Base-by-base conservation (phyloP, 257 asterid species). In the Capsicum pubescens region DNA sequence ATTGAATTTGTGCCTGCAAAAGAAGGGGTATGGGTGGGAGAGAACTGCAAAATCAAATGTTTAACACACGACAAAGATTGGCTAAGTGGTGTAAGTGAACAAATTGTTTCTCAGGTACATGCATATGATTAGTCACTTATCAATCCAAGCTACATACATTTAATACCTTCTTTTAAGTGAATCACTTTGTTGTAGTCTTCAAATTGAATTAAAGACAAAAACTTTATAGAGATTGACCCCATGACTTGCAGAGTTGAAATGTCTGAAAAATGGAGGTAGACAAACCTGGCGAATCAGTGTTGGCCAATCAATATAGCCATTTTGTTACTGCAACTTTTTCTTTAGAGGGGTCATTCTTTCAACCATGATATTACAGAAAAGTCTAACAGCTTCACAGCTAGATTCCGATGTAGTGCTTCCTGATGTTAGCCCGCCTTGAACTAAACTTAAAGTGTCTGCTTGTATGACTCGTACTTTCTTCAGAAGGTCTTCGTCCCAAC, bases 391-490 rank as follows among this genome's bases (percentile, higher is more conserved):
- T 86, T 90, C 97, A 79, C 97, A 94, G 82, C 97, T 91, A 58
- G 97, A 90, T 87, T 94, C 97, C 1, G 97, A 94, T 16, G 98
- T 90, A 16, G 98, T 94, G 92, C 98, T 94, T 17, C 92, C 97
- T 54, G 91, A 90, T 4, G 98, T 94, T 68, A 84, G 21, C 67
- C 97, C 95, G 11, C 92, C 95, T 85, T 93, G 97, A 9, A 90
- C 89, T 60, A 93, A 39, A 86, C 95, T 91, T 85, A 93, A 82
- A 14, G 93, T 93, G 88, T 93, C 97, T 4, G 97, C 21, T 80
- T 93, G 97, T 54, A 93, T 82, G 16, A 93, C 94, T 83, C 97
- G 90, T 81, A 93, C 83, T 87, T 90, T 93, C 67, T 91, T 93
- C 57, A 91, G 90, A 11, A 93, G 84, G 16, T 88, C 87, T 79